Evolutionary conservation across 805 yeast genomes (phyloP).

Genomic region (Starmera quercuum): DNA sequence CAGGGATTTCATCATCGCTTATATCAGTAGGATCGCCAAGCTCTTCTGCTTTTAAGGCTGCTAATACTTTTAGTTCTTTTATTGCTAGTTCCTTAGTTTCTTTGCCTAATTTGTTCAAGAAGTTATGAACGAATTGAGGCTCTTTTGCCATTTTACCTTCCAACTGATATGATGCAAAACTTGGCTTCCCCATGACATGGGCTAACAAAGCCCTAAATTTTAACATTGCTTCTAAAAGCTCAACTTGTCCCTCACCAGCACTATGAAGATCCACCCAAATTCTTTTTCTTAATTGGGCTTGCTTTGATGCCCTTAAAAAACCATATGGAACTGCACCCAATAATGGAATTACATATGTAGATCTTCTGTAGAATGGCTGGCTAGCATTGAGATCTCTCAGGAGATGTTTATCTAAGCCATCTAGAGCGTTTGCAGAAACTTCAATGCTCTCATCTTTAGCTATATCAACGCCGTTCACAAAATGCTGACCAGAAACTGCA

Average conservation of each 20-base stretch:
- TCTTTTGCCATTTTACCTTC: constrained; percentile 84
- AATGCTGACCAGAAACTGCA: constrained; percentile 73
- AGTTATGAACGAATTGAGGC: constrained; percentile 68
- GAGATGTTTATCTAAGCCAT: constrained; percentile 13
- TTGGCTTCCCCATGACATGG: constrained; percentile 56
- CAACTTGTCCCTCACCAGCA: constrained; percentile 55
- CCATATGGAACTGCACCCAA: constrained; percentile 60
- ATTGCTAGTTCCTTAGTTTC: constrained; percentile 47
- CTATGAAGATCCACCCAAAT: constrained; percentile 74
- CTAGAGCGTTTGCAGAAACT: constrained; percentile 15
- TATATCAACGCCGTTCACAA: constrained; percentile 28
- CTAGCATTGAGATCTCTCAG: constrained; percentile 10
- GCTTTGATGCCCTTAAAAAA: constrained; percentile 50
- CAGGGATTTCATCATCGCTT: constrained; percentile 33
- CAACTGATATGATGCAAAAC: constrained; percentile 74
- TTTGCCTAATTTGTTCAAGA: constrained; percentile 51
- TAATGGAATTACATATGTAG: constrained; percentile 44
- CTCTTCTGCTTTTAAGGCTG: constrained; percentile 28
- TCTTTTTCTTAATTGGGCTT: constrained; percentile 48
- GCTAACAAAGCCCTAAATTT: constrained; percentile 66
- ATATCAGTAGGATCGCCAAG: constrained; percentile 13
- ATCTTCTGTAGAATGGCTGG: constrained; percentile 1
- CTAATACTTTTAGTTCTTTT: constrained; percentile 47
- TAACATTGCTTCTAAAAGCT: constrained; percentile 49
- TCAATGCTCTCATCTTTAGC: constrained; percentile 10